Base-by-base conservation (phyloP, 177 flowering plant genomes). In the Vitis hybrid region DNA sequence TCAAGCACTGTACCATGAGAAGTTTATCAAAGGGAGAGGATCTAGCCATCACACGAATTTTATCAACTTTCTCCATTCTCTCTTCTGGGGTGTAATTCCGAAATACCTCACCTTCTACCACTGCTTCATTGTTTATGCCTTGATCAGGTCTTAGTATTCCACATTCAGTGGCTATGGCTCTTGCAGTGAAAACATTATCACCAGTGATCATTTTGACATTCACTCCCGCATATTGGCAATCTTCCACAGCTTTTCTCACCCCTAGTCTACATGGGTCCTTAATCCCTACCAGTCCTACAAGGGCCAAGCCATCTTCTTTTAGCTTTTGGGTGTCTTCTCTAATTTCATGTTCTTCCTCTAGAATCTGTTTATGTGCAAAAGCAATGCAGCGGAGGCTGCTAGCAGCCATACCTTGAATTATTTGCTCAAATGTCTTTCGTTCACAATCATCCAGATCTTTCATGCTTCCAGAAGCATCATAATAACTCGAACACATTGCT, bases 201-300 rank as follows among this genome's bases (percentile, higher is more conserved):
- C 91, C 91, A 0, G 91, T 86, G 71, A 88, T 82, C 86, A 87
- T 82, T 52, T 82, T 86, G 64, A 86, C 67, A 54, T 63, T 65
- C 40, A 86, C 87, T 58, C 87, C 83, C 0, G 89, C 87, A 32
- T 67, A 10, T 70, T 72, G 79, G 65, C 89, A 86, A 3, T 60
- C 78, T 58, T 79, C 72, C 50, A 86, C 84, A 2, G 89, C 89
- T 55, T 76, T 69, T 64, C 59, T 75, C 52, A 77, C 87, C 15
- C 82, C 83, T 2, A 83, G 86, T 18, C 88, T 68, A 56, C 88
- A 85, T 52, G 89, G 89, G 34, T 87, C 89, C 67, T 83, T 84
- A 7, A 87, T 56, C 3, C 89, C 87, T 4, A 80, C 85, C 1
- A 87, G 5, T 13, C 87, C 90, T 10, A 85, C 18, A 2, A 85